Base-by-base conservation (phyloP, 345 rosid genomes). In the Eucalyptus virginea region DNA sequence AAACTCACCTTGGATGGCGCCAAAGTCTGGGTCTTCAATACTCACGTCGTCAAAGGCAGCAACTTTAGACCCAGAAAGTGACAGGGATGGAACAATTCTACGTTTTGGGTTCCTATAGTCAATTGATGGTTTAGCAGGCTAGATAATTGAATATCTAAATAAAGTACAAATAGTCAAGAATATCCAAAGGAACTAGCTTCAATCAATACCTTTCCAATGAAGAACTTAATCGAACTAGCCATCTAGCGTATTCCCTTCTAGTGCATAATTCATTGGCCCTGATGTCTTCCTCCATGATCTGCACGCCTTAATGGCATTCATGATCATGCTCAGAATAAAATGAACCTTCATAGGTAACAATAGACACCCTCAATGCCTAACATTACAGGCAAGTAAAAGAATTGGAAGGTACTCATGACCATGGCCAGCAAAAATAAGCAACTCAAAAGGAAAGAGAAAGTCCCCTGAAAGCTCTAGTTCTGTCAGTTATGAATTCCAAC, bases 241-340 rank as follows among this genome's bases (percentile, higher is more conserved):
- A 98, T 91, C 98, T 94, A 56, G 96, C 98, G 90, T 95, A 98
- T 90, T 96, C 98, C 92, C 98, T 93, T 90, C 95, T 96, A 50
- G 97, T 94, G 94, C 99, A 98, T 90, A 98, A 92, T 69, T 94
- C 97, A 28, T 94, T 94, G 77, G 93, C 95, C 89, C 81, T 88
- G 62, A 92, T 92, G 89, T 91, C 93, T 44, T 95, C 97, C 92
- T 95, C 96, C 90, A 95, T 90, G 81, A 96, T 96, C 99, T 98
- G 96, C 91, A 93, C 86, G 93, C 77, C 93, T 93, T 93, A 91
- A 90, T 89, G 67, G 90, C 90, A 90, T 48, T 90, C 81, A 51
- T 90, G 49, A 88, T 58, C 92, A 93, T 92, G 96, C 94, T 92
- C 92, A 93, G 92, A 45, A 69, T 54, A 47, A 44, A 88, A 80